These are phyloP conservation scores for Butyriboletus loyo DNA, from an alignment of 768 basidiomycete species.

Conservation along the genomic window DNA sequence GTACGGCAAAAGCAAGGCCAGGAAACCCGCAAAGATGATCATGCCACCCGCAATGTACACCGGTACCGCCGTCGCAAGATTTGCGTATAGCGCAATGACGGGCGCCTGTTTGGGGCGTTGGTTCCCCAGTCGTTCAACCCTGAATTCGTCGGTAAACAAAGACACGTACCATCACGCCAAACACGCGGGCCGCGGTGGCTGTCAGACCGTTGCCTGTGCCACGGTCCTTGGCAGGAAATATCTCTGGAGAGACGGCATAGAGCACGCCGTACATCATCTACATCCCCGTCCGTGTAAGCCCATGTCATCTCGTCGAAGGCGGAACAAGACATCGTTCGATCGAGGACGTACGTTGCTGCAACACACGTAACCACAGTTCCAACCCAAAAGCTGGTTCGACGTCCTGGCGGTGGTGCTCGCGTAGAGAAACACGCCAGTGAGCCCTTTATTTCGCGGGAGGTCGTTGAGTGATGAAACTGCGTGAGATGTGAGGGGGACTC, in stretches of 20 bases:
- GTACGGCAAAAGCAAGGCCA: conserved; percentile 66
- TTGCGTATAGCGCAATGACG: conserved; percentile 67
- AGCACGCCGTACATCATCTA: conserved; percentile 76
- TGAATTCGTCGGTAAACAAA: not conserved
- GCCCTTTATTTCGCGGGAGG: conserved; percentile 47
- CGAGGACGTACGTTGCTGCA: conserved; percentile 48
- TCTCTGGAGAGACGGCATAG: conserved; percentile 67
- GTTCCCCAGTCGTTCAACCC: no score
- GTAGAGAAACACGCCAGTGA: conserved; percentile 75
- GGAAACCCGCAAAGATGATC: conserved; percentile 54
- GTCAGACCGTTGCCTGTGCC: conserved; percentile 71
- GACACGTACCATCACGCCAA: conserved; percentile 58
- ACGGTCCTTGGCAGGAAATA: conserved; percentile 69
- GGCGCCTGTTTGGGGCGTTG: conserved; percentile 46
- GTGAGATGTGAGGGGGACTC: conserved; percentile 31
- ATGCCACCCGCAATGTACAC: conserved; percentile 70
- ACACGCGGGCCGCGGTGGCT: conserved; percentile 57
- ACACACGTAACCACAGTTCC: conserved; percentile 79
- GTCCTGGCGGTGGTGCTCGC: conserved; percentile 71
- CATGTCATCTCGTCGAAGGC: not conserved
- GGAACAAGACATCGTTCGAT: not conserved
- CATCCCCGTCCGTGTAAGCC: not conserved
- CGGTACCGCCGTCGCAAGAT: conserved; percentile 61
- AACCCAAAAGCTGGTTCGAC: conserved; percentile 66
- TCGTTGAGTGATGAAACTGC: conserved; percentile 41